Conservation (phyloP, 495 filamentous ascomycete genomes). For the Jackrogersella minutella region DNA sequence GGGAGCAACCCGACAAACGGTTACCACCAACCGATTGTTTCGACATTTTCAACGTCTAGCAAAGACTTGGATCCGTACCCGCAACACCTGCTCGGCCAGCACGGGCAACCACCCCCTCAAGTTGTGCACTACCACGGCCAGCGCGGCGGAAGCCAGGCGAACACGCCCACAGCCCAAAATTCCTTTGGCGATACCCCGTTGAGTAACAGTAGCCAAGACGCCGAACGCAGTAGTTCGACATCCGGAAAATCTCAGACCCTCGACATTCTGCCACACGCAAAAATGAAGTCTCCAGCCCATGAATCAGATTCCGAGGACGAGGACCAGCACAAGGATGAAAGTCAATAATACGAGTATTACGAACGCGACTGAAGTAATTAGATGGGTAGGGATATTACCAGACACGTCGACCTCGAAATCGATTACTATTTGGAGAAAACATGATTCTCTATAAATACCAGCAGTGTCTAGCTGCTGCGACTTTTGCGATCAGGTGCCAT, state of each 20-base stretch:
- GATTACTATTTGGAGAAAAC: background rate
- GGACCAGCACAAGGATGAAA: slow-evolving; percentile 18
- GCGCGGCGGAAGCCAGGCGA: slow-evolving; percentile 66
- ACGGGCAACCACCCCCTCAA: slow-evolving; percentile 66
- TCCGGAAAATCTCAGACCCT: slow-evolving; percentile 39
- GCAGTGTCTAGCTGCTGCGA: background rate
- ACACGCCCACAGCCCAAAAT: slow-evolving; percentile 62
- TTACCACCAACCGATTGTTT: slow-evolving; percentile 72
- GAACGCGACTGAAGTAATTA: background rate
- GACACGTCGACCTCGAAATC: background rate
- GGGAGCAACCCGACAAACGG: slow-evolving; percentile 59
- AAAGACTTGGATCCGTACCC: slow-evolving; percentile 78
- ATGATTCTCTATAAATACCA: slow-evolving; percentile 6
- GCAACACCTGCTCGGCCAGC: slow-evolving; percentile 66
- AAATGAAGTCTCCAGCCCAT: slow-evolving; percentile 36
- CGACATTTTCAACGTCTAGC: slow-evolving; percentile 78
- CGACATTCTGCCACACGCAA: slow-evolving; percentile 53
- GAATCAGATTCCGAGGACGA: slow-evolving; percentile 25
- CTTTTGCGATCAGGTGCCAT: background rate
- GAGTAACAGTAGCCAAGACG: slow-evolving; percentile 54
- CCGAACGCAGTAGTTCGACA: slow-evolving; percentile 43
- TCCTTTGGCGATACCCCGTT: slow-evolving; percentile 49
- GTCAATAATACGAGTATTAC: background rate
- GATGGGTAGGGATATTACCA: background rate
- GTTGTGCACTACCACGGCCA: slow-evolving; percentile 69